Evolutionary conservation across 192 early-diverging fungal species (phyloP).

Genomic region (Coemansia sp.): DNA sequence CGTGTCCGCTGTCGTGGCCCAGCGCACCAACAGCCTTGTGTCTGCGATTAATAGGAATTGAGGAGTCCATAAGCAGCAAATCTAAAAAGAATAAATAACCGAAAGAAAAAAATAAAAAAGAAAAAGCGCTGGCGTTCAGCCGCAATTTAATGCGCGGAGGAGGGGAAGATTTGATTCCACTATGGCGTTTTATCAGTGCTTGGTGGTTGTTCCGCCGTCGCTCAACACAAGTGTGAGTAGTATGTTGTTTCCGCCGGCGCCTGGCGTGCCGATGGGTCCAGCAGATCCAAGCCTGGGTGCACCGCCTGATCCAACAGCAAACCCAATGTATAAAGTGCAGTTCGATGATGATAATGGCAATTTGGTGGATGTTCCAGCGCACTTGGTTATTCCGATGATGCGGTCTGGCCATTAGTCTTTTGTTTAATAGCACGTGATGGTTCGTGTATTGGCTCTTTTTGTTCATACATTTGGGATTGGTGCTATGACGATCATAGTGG

Average conservation of each 20-base stretch:
- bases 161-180: conserved; percentile 12
- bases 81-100: not conserved
- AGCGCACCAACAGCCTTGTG: conserved; percentile 11
- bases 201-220: conserved; percentile 41
- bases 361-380: conserved; percentile 47
- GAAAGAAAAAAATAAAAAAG: not conserved
- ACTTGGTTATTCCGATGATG: conserved; percentile 35
- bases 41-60: conserved; percentile 35
- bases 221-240: conserved; percentile 15
- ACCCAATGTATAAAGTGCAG: conserved; percentile 47
- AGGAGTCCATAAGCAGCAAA: conserved; percentile 3
- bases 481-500: no score
- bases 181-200: conserved; percentile 42
- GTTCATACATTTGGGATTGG: no score
- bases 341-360: conserved; percentile 50
- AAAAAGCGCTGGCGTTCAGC: not conserved
- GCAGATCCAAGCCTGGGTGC: conserved; percentile 4
- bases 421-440: not conserved
- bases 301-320: conserved; percentile 19
- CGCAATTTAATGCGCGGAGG: not conserved
- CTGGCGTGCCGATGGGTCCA: conserved; percentile 14
- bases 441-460: no score
- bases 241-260: conserved; percentile 1
- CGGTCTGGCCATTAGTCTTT: not conserved
- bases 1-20: conserved; percentile 24